These are phyloP conservation scores for Vigna hirtella DNA, from an alignment of 306 rosid genomes.

Conservation along the genomic window DNA sequence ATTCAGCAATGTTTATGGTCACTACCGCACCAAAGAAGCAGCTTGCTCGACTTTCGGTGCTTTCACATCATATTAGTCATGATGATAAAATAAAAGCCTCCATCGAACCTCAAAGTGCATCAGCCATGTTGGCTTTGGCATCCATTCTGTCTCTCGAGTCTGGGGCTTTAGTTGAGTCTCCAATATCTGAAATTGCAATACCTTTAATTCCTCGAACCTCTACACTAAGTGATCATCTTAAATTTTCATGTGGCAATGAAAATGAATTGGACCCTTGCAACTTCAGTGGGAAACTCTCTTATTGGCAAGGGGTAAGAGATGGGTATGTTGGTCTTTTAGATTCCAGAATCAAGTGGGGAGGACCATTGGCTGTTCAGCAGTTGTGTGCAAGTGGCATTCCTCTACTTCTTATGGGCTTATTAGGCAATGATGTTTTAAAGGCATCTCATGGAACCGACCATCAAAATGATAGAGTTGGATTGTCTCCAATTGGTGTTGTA, in stretches of 20 bases:
- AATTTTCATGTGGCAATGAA: conserved; percentile 58
- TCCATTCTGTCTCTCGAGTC: conserved; percentile 85
- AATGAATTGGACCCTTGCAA: conserved; percentile 53
- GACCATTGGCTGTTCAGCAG: conserved; percentile 91
- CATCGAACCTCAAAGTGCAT: conserved; percentile 64
- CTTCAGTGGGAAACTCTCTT: conserved; percentile 61
- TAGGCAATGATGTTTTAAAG: conserved; percentile 55
- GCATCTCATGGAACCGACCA: conserved; percentile 57
- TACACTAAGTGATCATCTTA: conserved; percentile 68
- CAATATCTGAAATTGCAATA: conserved; percentile 75
- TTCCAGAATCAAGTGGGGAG: conserved; percentile 83
- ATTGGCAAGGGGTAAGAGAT: conserved; percentile 86
- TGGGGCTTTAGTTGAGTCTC: conserved; percentile 74
- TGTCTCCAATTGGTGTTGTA: conserved; percentile 83
- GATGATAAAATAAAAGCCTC: conserved; percentile 64
- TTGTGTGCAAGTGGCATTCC: conserved; percentile 86
- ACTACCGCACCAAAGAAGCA: conserved; percentile 84
- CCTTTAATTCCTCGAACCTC: conserved; percentile 86
- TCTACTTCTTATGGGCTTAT: conserved; percentile 69
- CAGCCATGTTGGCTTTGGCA: conserved; percentile 89
- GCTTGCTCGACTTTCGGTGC: conserved; percentile 75
- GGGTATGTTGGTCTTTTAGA: conserved; percentile 93
- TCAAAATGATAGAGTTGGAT: conserved; percentile 66
- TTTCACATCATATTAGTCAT: conserved; percentile 70
- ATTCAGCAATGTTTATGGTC: conserved; percentile 83